Evolutionary conservation across 2,329 filamentous ascomycete species (phyloP).

Genomic region (Amauroascus niger): DNA sequence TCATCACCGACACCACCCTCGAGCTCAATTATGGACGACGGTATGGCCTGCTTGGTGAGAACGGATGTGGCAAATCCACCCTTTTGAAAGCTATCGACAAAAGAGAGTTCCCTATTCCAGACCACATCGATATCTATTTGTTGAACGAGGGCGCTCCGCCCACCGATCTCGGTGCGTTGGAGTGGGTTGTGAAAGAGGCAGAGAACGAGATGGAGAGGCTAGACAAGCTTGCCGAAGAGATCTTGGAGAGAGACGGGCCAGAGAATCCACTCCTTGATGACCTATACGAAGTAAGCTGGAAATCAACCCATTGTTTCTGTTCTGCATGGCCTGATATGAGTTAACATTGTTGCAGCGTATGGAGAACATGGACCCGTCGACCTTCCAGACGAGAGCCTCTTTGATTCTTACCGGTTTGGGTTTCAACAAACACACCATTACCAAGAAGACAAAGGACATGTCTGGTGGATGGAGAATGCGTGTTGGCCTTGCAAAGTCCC

Average conservation of each 20-base stretch:
- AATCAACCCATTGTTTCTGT: background rate
- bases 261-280: conserved; percentile 86
- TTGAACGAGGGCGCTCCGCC: conserved; percentile 93
- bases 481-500: conserved; percentile 90
- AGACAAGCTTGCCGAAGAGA: conserved; percentile 77
- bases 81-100: conserved; percentile 86
- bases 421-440: conserved; percentile 95
- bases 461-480: conserved; percentile 99
- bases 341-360: conserved; percentile 60
- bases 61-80: conserved; percentile 99
- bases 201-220: conserved; percentile 85
- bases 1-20: conserved; percentile 86
- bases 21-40: conserved; percentile 87
- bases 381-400: conserved; percentile 89
- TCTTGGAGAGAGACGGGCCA: conserved; percentile 84
- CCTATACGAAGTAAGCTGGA: conserved; percentile 71
- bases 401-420: conserved; percentile 96
- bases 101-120: conserved; percentile 90
- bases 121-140: conserved; percentile 96
- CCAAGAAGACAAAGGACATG: conserved; percentile 99
- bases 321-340: conserved; percentile 10
- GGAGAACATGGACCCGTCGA: conserved; percentile 97
- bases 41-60: conserved; percentile 93
- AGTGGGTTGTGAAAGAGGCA: conserved; percentile 94
- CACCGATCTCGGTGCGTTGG: conserved; percentile 77